Percentiles rank a stretch among this genome's conserved stretches.
These are phyloP conservation scores for Ceratocystis destructans DNA, from an alignment of 2,329 filamentous ascomycete species.

Conservation along the genomic window DNA sequence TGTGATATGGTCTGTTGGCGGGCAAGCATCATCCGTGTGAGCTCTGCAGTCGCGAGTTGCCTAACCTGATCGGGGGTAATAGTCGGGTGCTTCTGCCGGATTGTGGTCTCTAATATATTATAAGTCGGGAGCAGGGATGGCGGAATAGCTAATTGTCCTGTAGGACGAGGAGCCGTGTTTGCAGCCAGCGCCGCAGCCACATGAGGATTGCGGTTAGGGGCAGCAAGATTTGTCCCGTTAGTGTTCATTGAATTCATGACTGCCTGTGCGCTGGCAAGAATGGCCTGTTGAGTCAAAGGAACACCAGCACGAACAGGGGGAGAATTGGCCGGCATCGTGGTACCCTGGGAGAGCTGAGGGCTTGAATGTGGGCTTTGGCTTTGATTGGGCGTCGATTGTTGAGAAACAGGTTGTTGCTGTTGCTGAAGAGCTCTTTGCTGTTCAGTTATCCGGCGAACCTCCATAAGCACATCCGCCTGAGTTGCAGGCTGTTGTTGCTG, in stretches of 20 bases:
- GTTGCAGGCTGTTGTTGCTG: conserved; percentile 35
- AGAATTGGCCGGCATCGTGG: conserved; percentile 28
- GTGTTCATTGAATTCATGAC: conserved; percentile 16
- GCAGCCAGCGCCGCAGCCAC: conserved; percentile 5
- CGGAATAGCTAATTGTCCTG: conserved; percentile 13
- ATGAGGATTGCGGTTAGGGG: conserved; percentile 15
- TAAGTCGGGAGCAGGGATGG: conserved; percentile 23
- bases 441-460: conserved; percentile 53
- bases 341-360: conserved; percentile 32
- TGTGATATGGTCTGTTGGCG: conserved; percentile 33
- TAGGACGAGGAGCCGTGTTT: conserved; percentile 21
- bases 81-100: conserved; percentile 38
- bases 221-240: conserved; percentile 16
- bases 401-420: conserved; percentile 28
- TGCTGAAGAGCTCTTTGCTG: conserved; percentile 44
- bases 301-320: conserved; percentile 14
- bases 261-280: conserved; percentile 9
- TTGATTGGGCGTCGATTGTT: conserved; percentile 24
- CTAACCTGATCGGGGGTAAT: conserved; percentile 37
- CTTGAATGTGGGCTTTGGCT: conserved; percentile 26
- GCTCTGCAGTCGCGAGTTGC: conserved; percentile 38
- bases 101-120: conserved; percentile 38
- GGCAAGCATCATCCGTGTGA: conserved; percentile 35
- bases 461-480: conserved; percentile 44
- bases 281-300: conserved; percentile 16